Base-by-base conservation (phyloP, 176 grass and related monocot species). In the Eleusine coracana region DNA sequence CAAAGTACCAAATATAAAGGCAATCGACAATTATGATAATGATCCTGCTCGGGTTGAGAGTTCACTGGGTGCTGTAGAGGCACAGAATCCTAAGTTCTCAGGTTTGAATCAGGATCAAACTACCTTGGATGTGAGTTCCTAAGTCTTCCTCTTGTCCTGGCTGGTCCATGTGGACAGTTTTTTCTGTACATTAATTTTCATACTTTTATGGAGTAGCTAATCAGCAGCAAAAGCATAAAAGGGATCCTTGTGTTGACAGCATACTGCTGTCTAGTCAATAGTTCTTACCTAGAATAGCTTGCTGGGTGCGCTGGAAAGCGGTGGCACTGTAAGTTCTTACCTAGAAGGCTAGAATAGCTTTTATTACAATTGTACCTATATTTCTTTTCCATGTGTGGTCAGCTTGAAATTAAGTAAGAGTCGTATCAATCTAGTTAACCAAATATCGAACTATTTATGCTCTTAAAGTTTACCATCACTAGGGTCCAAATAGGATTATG, bases 291-390 rank as follows among this genome's bases (percentile, higher is more conserved):
- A 63, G 28, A 62, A 23, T 82, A 78, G 59, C 54, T 85, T 74
- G 61, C 31, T 61, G 15, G 38, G 4, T 74, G 16, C 68, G 61
- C 69, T 88, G 69, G 52, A 80, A 45, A 66, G 58, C 16, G 8
- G 42, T 83, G 46, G 59, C 46, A 67, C 34, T 36, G 38, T 85
- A 76, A 81, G 44, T 55, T 76, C 45, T 70, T 76, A 23, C 77
- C 65, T 71, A 70, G 66, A 85, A 71, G 69, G 85, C 65, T 71
- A 70, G 66, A 85, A 71, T 75, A 89, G 58, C 45, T 38, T 27
- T 6, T 41, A 61, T 66, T 48, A 16, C 37, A 77, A 75, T 23
- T 70, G 6, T 23, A 34, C 41, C 50, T 36, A 17, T 34, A 74
- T 84, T 68, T 62, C 63, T 7, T 52, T 75, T 17, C 44, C 71